Base-by-base conservation (phyloP, 169 alveolate species). In the Plasmodium relictum region DNA sequence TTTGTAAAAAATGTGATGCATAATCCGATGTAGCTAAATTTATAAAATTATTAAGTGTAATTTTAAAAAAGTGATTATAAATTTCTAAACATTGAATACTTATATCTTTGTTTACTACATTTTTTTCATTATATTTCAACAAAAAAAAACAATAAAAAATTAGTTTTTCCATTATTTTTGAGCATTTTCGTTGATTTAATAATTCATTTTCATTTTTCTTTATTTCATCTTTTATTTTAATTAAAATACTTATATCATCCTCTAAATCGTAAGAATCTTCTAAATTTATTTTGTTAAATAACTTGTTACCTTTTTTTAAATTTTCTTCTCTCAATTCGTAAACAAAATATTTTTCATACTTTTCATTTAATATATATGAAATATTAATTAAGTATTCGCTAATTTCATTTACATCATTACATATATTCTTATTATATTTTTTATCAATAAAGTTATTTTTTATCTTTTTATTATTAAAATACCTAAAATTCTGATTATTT, bases 321-420 rank as follows among this genome's bases (percentile, higher is more conserved):
- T 86, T 86, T n/a, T 86, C 92, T 26, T 86, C 92, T 41, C 26
- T 86, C 45, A 86, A 9, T 52, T 86, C 92, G 39, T 70, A 63
- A 10, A 70, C 87, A 70, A 86, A 70, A 58, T 86, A 86, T 45
- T 86, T 86, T 24, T 86, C 92, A 86, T 86, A 86, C 37, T 86
- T 86, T 14, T 86, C 92, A 71, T 86, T 86, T 37, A 86, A 69
- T 39, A 86, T 86, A 41, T 86, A 86, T 2, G 88, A 71, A 70
- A 86, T 72, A 39, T 86, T 86, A 26, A 54, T 61, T n/a, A 86
- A 12, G 31, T 86, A 86, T 20, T 86, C 92, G 10, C 45, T 7
- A 44, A 86, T 61, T 24, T 86, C 92, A 44, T 70, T 68, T 31
- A 31, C 39, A 31, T 31, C 3, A 31, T 31, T 31, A 31, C 3